A percentile compares a stretch with the other conserved stretches of the same genome.
Evolutionary conservation across 805 yeast genomes (phyloP).

Genomic region (Starmera dryadoides): DNA sequence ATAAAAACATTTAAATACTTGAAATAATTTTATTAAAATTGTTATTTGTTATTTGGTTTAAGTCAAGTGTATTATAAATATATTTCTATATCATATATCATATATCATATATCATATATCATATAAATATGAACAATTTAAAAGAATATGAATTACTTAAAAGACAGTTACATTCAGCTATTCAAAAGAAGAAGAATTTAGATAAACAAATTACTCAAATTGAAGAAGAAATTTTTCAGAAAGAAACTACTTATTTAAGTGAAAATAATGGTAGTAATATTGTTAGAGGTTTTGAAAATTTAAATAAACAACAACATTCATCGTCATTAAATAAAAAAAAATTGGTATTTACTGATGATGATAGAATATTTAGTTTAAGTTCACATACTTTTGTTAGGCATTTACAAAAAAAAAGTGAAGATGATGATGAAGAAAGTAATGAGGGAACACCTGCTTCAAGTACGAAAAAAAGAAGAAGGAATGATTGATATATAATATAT

Average conservation of each 20-base stretch:
- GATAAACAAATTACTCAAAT: conserved; percentile 54
- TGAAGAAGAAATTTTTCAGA: conserved; percentile 74
- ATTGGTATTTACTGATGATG: conserved; percentile 59
- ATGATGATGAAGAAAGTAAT: conserved; percentile 20
- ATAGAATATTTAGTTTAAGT: conserved; percentile 73
- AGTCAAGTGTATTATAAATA: too few species aligned
- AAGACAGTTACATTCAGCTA: conserved; percentile 55
- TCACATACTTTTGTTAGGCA: conserved; percentile 64
- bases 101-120: not conserved
- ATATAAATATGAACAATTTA: conserved; percentile 1
- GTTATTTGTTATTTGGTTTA: too few species aligned
- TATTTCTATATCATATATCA: too few species aligned
- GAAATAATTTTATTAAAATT: too few species aligned
- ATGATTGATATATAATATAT: too few species aligned
- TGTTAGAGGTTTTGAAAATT: conserved; percentile 85
- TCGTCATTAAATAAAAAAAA: conserved; percentile 30
- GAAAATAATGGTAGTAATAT: conserved; percentile 71
- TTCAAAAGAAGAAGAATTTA: conserved; percentile 54
- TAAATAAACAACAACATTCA: conserved; percentile 39
- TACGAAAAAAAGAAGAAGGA: conserved; percentile 6
- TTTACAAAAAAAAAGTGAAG: conserved; percentile 39
- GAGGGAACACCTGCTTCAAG: conserved; percentile 15
- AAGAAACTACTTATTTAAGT: conserved; percentile 71
- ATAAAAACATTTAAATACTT: too few species aligned
- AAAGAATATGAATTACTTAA: conserved; percentile 60